Percentiles rank a stretch among this genome's conserved stretches.
These are phyloP conservation scores for Alternaria longipes DNA, from an alignment of 2,329 filamentous ascomycete genomes.

Conservation along the genomic window DNA sequence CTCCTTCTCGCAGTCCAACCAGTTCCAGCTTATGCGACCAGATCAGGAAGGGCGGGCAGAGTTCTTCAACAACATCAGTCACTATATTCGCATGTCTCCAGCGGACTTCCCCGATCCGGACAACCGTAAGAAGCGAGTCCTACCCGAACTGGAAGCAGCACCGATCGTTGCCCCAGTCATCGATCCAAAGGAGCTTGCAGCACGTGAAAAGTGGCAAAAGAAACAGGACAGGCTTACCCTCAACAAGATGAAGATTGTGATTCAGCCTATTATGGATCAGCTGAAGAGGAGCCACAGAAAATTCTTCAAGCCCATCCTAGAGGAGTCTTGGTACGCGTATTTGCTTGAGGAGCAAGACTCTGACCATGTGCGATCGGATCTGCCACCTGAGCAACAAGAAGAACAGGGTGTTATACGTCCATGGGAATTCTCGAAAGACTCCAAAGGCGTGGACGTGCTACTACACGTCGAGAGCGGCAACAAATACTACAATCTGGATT, in stretches of 20 bases:
- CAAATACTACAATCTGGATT: conserved; percentile 95
- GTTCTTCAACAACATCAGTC: conserved; percentile 79
- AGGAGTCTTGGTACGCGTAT: conserved; percentile 78
- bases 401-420: conserved; percentile 70
- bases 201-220: conserved; percentile 80
- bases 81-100: conserved; percentile 81
- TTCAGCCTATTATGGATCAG: conserved; percentile 97
- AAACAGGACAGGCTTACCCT: conserved; percentile 84
- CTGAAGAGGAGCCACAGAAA: conserved; percentile 90
- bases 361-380: conserved; percentile 67
- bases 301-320: conserved; percentile 80
- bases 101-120: conserved; percentile 86
- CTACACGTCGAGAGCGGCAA: conserved; percentile 79
- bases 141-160: conserved; percentile 79
- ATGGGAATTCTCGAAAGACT: conserved; percentile 81
- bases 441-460: conserved; percentile 79
- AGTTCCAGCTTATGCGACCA: conserved; percentile 74
- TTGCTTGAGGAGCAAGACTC: conserved; percentile 86
- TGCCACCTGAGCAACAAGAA: conserved; percentile 63
- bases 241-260: conserved; percentile 85
- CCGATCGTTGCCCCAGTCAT: conserved; percentile 65
- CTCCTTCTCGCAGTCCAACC: conserved; percentile 82
- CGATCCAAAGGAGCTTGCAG: conserved; percentile 70
- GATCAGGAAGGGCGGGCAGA: conserved; percentile 73
- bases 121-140: conserved; percentile 83